Evolutionary conservation across 768 basidiomycete species (phyloP).

Genomic region (Phlebiopsis flavidoalba): DNA sequence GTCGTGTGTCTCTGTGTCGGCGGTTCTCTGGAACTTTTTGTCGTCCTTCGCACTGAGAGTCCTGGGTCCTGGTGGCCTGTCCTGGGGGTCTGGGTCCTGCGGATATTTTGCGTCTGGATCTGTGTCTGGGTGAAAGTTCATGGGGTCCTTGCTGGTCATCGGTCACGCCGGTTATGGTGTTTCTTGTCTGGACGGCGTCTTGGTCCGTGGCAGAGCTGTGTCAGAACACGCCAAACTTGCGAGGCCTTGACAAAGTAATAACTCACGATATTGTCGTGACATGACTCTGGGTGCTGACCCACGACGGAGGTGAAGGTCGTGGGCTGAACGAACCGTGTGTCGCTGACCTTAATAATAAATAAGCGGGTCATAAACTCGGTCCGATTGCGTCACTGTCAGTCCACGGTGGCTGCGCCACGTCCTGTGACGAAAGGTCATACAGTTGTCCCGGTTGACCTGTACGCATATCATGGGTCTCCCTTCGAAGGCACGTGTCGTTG

Average conservation of each 20-base stretch:
- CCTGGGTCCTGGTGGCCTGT: too few species aligned
- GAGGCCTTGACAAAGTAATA: too few species aligned
- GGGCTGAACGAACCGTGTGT: slow-evolving; percentile 37
- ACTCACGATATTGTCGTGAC: slow-evolving; percentile 54
- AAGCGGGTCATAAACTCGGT: slow-evolving; percentile 43
- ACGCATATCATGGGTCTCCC: slow-evolving; percentile 33
- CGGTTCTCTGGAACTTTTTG: too few species aligned
- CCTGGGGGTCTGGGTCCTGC: slow-evolving; percentile 43
- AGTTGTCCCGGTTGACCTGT: slow-evolving; percentile 35
- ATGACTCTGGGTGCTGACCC: slow-evolving; percentile 50
- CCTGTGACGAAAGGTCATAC: slow-evolving; percentile 31
- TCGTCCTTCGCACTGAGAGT: too few species aligned
- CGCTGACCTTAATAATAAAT: slow-evolving; percentile 49
- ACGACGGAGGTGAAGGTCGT: slow-evolving; percentile 54
- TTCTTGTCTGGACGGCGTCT: too few species aligned
- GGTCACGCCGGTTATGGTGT: too few species aligned
- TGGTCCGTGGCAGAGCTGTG: too few species aligned
- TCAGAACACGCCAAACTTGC: neutral
- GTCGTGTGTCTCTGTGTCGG: too few species aligned
- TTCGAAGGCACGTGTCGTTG: slow-evolving; percentile 50
- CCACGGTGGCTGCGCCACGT: slow-evolving; percentile 48
- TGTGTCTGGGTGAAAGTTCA: slow-evolving; percentile 44
- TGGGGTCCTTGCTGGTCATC: too few species aligned
- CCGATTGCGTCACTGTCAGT: slow-evolving; percentile 49
- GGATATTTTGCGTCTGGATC: slow-evolving; percentile 25